Base-by-base conservation (phyloP, 164 flowering plant species). In the Piper longum region DNA sequence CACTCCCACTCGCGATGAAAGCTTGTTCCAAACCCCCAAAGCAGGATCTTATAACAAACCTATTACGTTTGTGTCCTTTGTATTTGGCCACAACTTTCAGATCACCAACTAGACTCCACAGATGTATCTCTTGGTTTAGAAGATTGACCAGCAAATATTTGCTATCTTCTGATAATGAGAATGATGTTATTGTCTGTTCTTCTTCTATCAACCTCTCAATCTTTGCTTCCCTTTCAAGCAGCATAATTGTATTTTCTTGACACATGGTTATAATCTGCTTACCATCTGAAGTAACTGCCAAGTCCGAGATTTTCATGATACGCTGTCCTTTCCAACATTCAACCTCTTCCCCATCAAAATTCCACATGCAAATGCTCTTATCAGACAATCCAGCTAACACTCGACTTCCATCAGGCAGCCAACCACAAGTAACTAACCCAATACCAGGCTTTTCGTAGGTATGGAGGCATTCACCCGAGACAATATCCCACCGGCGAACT, bases 1-100 rank as follows among this genome's bases (percentile, higher is more conserved):
- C 96, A 70, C 96, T 89, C 36, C 96, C 96, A 64, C 96, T 89
- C 7, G 96, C 96, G 68, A 86, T 72, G 70, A 89, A 89, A 51
- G 81, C 78, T 79, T 89, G 80, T 44, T 80, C 79, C 45, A 74
- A 70, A 57, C 96, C 96, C 66, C 96, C 96, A 76, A 89, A 84
- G 70, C 96, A 89, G 45, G 93, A 89, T 62, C 91, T 71, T 17
- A 89, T 79, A 41, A 86, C 67, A 67, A 89, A 83, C 42, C 93
- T 82, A 19, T 77, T 59, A 51, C 86, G 85, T 66, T 81, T 89
- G 71, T 82, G 89, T 71, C 96, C 96, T 75, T 77, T 81, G 76
- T 79, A 87, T 66, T 71, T 83, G 51, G 81, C 71, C 16, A 86
- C 68, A 8, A 80, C 70, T 65, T 75, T 78, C 26, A 65, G 57